These are phyloP conservation scores for Arabidopsis lyrata DNA, from an alignment of 441 rosid species.

Conservation along the genomic window DNA sequence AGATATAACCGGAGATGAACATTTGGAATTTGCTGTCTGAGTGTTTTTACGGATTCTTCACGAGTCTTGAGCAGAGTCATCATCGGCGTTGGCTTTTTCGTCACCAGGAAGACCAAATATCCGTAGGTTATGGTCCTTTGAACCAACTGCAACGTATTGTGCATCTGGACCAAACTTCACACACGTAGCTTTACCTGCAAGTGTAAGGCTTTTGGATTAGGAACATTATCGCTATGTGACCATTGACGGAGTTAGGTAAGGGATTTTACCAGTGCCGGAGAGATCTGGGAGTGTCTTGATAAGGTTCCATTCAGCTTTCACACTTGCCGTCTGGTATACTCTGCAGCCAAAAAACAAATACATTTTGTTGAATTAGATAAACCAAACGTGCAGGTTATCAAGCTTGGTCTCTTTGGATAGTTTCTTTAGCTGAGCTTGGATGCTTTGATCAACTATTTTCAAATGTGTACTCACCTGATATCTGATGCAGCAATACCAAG, in stretches of 20 bases:
- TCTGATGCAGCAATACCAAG: slow-evolving; percentile 94
- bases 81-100: slow-evolving; percentile 39
- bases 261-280: slow-evolving; percentile 84
- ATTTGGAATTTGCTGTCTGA: background rate
- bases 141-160: slow-evolving; percentile 85
- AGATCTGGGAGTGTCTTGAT: slow-evolving; percentile 92
- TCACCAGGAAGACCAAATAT: slow-evolving; percentile 81
- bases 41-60: slow-evolving; percentile 40
- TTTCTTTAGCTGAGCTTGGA: background rate
- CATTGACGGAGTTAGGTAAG: background rate
- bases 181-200: slow-evolving; percentile 82
- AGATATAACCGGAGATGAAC: slow-evolving; percentile 13
- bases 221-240: background rate
- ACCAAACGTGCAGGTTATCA: background rate
- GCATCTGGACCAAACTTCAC: slow-evolving; percentile 83
- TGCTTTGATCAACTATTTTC: background rate
- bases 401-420: background rate
- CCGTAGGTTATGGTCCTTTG: slow-evolving; percentile 96
- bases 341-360: slow-evolving; percentile 47
- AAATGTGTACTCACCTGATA: slow-evolving; percentile 59
- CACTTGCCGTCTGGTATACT: slow-evolving; percentile 90
- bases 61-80: slow-evolving; percentile 52
- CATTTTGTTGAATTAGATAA: background rate
- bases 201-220: background rate
- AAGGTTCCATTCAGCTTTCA: slow-evolving; percentile 95